A percentile compares a stretch with the other conserved stretches of the same genome.
Evolutionary conservation across 1,284 basidiomycete species (phyloP).

Genomic region (Papiliotrema flavescens): DNA sequence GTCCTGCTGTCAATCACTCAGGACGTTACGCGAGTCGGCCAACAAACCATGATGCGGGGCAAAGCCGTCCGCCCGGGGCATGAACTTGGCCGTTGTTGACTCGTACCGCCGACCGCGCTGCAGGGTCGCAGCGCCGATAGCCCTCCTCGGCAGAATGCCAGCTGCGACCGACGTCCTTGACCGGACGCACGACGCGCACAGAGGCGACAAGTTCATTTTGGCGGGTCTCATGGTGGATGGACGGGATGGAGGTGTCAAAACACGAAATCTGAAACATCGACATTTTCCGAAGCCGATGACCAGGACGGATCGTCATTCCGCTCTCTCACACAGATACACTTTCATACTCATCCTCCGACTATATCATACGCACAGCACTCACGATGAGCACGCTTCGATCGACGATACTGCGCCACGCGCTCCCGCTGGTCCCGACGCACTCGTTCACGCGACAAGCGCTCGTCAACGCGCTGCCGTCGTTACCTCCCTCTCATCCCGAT

Average conservation of each 20-base stretch:
- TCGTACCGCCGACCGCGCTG: neutral
- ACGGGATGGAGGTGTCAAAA: neutral
- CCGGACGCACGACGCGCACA: neutral
- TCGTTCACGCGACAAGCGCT: conserved; percentile 42
- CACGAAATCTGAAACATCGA: neutral
- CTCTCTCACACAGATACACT: neutral
- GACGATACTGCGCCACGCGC: conserved; percentile 27
- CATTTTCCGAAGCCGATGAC: neutral
- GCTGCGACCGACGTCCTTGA: neutral
- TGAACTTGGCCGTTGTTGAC: neutral
- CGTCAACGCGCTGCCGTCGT: conserved; percentile 14
- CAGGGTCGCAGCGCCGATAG: neutral
- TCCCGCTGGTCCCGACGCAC: conserved; percentile 29
- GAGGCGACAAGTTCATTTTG: neutral
- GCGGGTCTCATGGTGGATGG: neutral
- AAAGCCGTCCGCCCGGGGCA: conserved; percentile 1
- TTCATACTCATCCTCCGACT: neutral
- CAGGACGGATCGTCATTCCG: neutral
- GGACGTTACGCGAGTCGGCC: neutral
- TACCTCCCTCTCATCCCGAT: conserved; percentile 15
- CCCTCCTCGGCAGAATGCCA: neutral
- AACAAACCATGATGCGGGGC: conserved; percentile 27
- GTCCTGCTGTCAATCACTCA: conserved; percentile 16
- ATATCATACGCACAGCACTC: neutral
- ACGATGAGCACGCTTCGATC: conserved; percentile 22